phyloP scores from a whole-genome alignment of 2,329 filamentous ascomycete species.

The Stemphylium beticola region DNA sequence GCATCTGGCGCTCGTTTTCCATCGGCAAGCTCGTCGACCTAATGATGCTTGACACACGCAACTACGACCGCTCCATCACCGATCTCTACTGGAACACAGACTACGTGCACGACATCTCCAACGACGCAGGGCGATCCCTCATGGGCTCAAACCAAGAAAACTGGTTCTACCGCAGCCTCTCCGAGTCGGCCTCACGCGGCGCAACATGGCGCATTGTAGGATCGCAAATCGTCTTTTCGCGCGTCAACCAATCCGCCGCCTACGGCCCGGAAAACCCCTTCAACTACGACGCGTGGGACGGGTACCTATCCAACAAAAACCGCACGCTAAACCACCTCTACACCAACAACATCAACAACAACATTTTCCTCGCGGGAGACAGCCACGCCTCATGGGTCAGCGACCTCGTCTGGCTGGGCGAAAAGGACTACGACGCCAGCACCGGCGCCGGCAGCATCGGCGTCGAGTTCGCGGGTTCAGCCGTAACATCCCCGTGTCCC shows the following conservation, averaged over 20 bases:
- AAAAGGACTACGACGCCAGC: slow-evolving; percentile 47
- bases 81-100: slow-evolving; percentile 63
- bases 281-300: slow-evolving; percentile 68
- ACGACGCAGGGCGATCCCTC: slow-evolving; percentile 70
- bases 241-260: slow-evolving; percentile 57
- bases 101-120: slow-evolving; percentile 67
- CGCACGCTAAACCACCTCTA: slow-evolving; percentile 71
- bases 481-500: slow-evolving; percentile 66
- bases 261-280: slow-evolving; percentile 54
- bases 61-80: slow-evolving; percentile 54
- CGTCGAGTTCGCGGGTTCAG: slow-evolving; percentile 66
- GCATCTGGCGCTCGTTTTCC: slow-evolving; percentile 52
- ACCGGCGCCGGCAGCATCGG: slow-evolving; percentile 53
- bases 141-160: slow-evolving; percentile 77
- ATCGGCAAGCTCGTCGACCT: slow-evolving; percentile 52
- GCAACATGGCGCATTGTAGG: slow-evolving; percentile 75
- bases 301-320: slow-evolving; percentile 74
- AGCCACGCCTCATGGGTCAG: slow-evolving; percentile 67
- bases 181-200: slow-evolving; percentile 65
- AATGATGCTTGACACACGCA: slow-evolving; percentile 53
- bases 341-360: slow-evolving; percentile 72
- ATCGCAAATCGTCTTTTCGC: slow-evolving; percentile 72
- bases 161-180: slow-evolving; percentile 64
- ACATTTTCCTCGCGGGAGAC: slow-evolving; percentile 75
- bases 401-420: slow-evolving; percentile 55